A percentile compares a stretch with the other conserved stretches of the same genome.
Conservation (phyloP, 805 yeast species). For the Sporopachydermia quercuum region DNA sequence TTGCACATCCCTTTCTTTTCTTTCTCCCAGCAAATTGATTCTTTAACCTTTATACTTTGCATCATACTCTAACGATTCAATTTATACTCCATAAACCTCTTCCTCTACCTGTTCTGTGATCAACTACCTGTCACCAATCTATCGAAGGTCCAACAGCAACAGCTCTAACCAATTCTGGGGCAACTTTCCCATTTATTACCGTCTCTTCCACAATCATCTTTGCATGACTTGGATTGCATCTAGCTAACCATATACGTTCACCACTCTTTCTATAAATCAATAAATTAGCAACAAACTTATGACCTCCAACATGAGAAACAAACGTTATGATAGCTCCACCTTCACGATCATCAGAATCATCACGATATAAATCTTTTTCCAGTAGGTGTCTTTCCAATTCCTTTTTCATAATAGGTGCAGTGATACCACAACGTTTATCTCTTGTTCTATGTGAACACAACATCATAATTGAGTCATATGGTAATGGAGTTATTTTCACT, state of each 20-base stretch:
- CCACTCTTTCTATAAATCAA: conserved; percentile 60
- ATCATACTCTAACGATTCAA: too few relatives aligned
- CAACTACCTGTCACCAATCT: too few relatives aligned
- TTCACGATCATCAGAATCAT: conserved; percentile 56
- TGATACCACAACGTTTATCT: conserved; percentile 85
- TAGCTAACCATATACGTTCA: conserved; percentile 77
- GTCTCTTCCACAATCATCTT: conserved; percentile 65
- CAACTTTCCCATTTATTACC: conserved; percentile 49
- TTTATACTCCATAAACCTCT: too few relatives aligned
- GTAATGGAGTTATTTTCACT: neutral
- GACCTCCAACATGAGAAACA: conserved; percentile 90
- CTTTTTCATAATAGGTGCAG: conserved; percentile 81
- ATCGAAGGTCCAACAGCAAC: conserved; percentile 16
- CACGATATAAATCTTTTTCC: conserved; percentile 60
- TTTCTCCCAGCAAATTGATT: conserved; percentile 4
- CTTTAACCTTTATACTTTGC: too few relatives aligned
- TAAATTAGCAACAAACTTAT: conserved; percentile 84
- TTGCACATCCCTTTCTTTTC: conserved; percentile 4
- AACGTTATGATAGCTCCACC: conserved; percentile 60
- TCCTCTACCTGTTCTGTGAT: too few relatives aligned
- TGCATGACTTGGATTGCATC: conserved; percentile 66
- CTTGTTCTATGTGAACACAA: conserved; percentile 84
- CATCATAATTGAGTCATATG: conserved; percentile 25
- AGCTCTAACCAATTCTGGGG: conserved; percentile 53
- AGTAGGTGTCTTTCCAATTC: conserved; percentile 63